phyloP scores from a whole-genome alignment of 2,329 filamentous ascomycete genomes.

The Colletotrichum tofieldiae region DNA sequence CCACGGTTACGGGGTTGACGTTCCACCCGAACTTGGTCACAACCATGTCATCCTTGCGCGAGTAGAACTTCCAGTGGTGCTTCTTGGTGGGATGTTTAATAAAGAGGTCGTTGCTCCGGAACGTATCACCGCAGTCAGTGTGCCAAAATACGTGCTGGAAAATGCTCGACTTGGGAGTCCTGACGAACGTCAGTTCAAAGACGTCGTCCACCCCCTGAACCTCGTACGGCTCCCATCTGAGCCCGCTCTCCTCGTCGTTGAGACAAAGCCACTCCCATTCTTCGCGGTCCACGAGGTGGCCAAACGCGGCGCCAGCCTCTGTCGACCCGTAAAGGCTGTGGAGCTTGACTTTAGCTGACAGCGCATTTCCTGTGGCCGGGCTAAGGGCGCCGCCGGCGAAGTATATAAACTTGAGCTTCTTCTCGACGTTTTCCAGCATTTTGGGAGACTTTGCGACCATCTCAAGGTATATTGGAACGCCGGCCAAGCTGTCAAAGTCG shows the following conservation, averaged over 20 bases:
- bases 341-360: conserved; percentile 47
- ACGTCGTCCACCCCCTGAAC: conserved; percentile 43
- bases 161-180: conserved; percentile 45
- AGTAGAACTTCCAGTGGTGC: conserved; percentile 54
- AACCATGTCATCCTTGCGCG: conserved; percentile 57
- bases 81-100: conserved; percentile 52
- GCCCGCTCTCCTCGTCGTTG: conserved; percentile 43
- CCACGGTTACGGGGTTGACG: conserved; percentile 57
- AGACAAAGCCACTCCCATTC: conserved; percentile 53
- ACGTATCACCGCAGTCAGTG: not conserved
- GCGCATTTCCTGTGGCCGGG: conserved; percentile 49
- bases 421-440: conserved; percentile 46
- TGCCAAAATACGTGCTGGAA: conserved; percentile 59
- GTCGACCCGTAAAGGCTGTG: conserved; percentile 51
- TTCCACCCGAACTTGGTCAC: conserved; percentile 60
- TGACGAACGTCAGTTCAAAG: conserved; percentile 53
- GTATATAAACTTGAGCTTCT: conserved; percentile 45
- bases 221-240: conserved; percentile 17
- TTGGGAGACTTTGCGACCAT: conserved; percentile 26
- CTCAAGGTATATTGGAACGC: conserved; percentile 25
- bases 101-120: conserved; percentile 56
- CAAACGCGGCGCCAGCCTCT: conserved; percentile 47
- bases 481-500: conserved; percentile 26
- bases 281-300: conserved; percentile 44
- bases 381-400: conserved; percentile 52